Conservation (phyloP, 2,329 filamentous ascomycete species). For the Chaetomium olivaceum region DNA sequence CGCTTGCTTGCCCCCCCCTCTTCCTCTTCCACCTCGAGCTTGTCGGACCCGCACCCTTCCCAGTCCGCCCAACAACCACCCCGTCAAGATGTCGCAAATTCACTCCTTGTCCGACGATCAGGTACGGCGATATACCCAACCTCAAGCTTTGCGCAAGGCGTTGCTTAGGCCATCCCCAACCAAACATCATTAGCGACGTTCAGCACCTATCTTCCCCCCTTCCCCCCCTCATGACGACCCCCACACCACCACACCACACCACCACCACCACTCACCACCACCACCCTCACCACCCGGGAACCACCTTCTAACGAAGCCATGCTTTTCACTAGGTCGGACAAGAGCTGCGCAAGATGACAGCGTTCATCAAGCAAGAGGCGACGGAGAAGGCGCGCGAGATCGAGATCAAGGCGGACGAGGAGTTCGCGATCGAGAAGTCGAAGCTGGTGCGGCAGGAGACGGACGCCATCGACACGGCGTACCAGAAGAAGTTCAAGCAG, state of each 20-base stretch:
- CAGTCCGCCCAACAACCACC: slow-evolving; percentile 27
- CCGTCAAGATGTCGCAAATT: slow-evolving; percentile 78
- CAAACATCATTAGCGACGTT: neutral
- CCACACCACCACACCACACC: neutral
- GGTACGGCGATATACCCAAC: slow-evolving; percentile 51
- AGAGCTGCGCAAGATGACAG: slow-evolving; percentile 99
- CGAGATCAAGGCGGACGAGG: slow-evolving; percentile 96
- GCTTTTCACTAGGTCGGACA: slow-evolving; percentile 72
- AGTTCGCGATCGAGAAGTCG: slow-evolving; percentile 98
- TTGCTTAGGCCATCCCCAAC: neutral
- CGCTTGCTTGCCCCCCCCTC: neutral
- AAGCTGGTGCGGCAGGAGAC: slow-evolving; percentile 97
- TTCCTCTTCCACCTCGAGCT: neutral
- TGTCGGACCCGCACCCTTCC: neutral
- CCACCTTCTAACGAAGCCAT: slow-evolving; percentile 1
- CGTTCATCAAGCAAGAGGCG: slow-evolving; percentile 99
- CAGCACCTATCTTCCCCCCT: neutral
- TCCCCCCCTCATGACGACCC: neutral
- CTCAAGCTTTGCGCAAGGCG: neutral
- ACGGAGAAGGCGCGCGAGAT: slow-evolving; percentile 97
- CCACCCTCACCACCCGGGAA: neutral
- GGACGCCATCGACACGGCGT: slow-evolving; percentile 83
- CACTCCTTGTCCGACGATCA: slow-evolving; percentile 98
- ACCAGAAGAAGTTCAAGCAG: slow-evolving; percentile 99
- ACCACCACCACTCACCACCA: neutral